Percentiles rank a stretch among this genome's conserved stretches.
Evolutionary conservation across 2,329 filamentous ascomycete genomes (phyloP).

Genomic region (Calonectria crousiana): DNA sequence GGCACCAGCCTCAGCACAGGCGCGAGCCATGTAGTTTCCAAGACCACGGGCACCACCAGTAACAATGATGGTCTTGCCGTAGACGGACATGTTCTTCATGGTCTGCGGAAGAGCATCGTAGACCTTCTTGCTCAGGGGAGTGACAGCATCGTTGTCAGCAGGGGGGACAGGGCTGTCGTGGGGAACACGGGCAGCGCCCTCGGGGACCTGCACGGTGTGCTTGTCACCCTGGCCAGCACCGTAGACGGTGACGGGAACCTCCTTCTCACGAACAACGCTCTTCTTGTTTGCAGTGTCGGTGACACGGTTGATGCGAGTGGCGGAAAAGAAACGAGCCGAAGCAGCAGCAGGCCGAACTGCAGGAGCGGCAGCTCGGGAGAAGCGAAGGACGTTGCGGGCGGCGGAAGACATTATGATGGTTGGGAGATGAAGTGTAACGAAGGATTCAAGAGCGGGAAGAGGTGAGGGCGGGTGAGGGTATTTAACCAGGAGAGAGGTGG

Average conservation of each 20-base stretch:
- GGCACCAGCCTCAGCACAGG: conserved; percentile 80
- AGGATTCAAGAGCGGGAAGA: conserved; percentile 3
- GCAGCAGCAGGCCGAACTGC: conserved; percentile 39
- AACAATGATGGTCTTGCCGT: conserved; percentile 78
- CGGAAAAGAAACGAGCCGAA: conserved; percentile 49
- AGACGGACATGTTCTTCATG: conserved; percentile 76
- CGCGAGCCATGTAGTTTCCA: conserved; percentile 83
- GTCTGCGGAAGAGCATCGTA: conserved; percentile 72
- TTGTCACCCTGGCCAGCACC: conserved; percentile 62
- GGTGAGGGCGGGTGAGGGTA: conserved; percentile 1
- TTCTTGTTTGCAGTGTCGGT: conserved; percentile 59
- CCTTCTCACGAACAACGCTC: conserved; percentile 68
- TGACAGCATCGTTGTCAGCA: conserved; percentile 60
- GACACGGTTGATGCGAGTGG: conserved; percentile 47
- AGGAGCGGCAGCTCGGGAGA: conserved; percentile 48
- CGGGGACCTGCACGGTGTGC: conserved; percentile 66
- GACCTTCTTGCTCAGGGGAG: conserved; percentile 65
- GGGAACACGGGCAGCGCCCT: conserved; percentile 56
- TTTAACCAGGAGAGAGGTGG: conserved; percentile 20
- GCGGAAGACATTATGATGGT: conserved; percentile 51
- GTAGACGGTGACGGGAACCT: conserved; percentile 69
- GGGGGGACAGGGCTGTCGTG: conserved; percentile 54
- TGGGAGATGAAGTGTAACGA: conserved; percentile 28
- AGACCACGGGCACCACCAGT: conserved; percentile 83
- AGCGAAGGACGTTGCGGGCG: conserved; percentile 50